A percentile compares a stretch with the other conserved stretches of the same genome.
phyloP scores from a whole-genome alignment of 805 yeast genomes.

The Suhomyces pyralidae region DNA sequence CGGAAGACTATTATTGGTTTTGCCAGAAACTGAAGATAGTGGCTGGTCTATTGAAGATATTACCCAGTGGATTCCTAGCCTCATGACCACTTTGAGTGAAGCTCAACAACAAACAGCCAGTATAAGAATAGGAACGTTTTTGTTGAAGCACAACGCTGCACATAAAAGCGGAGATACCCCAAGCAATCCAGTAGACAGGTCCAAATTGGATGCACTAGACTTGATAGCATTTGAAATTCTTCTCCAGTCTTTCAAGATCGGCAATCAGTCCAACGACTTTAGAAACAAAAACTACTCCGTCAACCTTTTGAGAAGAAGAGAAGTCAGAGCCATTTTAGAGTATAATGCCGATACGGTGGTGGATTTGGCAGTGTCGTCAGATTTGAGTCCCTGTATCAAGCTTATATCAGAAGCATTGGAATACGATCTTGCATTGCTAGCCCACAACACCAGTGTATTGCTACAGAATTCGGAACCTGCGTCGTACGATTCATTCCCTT shows the following conservation, averaged over 20 bases:
- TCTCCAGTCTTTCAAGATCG: conserved; percentile 16
- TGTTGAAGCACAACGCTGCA: conserved; percentile 26
- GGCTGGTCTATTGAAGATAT: conserved; percentile 29
- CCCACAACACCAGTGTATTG: conserved; percentile 24
- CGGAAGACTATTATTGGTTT: conserved; percentile 12
- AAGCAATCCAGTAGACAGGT: background rate
- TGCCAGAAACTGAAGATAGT: conserved; percentile 2
- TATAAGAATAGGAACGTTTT: conserved; percentile 48
- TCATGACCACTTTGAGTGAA: conserved; percentile 42
- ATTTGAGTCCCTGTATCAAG: conserved; percentile 6
- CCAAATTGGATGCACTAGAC: background rate
- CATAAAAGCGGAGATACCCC: background rate
- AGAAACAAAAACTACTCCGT: conserved; percentile 26
- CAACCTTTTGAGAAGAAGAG: conserved; percentile 42
- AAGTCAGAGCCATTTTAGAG: conserved; percentile 48
- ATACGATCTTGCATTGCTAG: conserved; percentile 20
- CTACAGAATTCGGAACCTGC: conserved; percentile 20
- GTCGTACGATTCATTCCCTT: conserved; percentile 31
- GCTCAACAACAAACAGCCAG: conserved; percentile 53
- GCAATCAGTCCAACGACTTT: conserved; percentile 12
- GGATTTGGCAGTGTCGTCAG: conserved; percentile 14
- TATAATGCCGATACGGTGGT: conserved; percentile 35
- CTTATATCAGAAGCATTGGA: conserved; percentile 13
- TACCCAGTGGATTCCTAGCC: conserved; percentile 53
- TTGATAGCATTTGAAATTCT: conserved; percentile 11